These are phyloP conservation scores for Luzula sylvatica DNA, from an alignment of 176 grass and related monocot genomes.

Conservation along the genomic window DNA sequence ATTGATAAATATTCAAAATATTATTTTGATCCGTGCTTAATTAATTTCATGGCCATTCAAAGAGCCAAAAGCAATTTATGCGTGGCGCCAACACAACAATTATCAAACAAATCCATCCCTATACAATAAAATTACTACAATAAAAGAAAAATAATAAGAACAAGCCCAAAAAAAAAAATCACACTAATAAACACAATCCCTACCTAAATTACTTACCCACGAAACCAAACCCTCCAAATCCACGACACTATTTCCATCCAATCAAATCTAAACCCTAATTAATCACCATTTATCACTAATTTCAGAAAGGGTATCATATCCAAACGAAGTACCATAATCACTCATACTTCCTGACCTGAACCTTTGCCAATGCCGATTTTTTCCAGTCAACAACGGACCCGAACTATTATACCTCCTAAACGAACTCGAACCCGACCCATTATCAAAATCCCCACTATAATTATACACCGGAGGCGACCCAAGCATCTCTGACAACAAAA, in stretches of 20 bases:
- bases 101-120: background rate
- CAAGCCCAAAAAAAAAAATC: slow-evolving; percentile 1
- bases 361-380: slow-evolving; percentile 67
- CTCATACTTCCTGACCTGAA: slow-evolving; percentile 78
- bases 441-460: slow-evolving; percentile 17
- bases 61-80: background rate
- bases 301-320: slow-evolving; percentile 41
- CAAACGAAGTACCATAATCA: slow-evolving; percentile 51
- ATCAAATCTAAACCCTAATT: slow-evolving; percentile 10
- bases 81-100: slow-evolving; percentile 2
- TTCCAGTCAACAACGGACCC: slow-evolving; percentile 55
- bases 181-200: slow-evolving; percentile 22
- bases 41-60: no score
- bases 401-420: slow-evolving; percentile 67
- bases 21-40: no score
- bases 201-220: slow-evolving; percentile 16
- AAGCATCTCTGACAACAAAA: slow-evolving; percentile 68
- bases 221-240: slow-evolving; percentile 21
- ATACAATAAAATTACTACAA: slow-evolving; percentile 6
- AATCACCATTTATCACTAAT: slow-evolving; percentile 28
- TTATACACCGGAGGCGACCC: slow-evolving; percentile 40
- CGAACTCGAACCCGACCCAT: slow-evolving; percentile 29
- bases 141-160: background rate
- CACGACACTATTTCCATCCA: slow-evolving; percentile 22
- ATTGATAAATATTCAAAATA: no score